These are phyloP conservation scores for Halophytophthora batemanensis DNA, from an alignment of 352 stramenopile genomes.

Conservation along the genomic window DNA sequence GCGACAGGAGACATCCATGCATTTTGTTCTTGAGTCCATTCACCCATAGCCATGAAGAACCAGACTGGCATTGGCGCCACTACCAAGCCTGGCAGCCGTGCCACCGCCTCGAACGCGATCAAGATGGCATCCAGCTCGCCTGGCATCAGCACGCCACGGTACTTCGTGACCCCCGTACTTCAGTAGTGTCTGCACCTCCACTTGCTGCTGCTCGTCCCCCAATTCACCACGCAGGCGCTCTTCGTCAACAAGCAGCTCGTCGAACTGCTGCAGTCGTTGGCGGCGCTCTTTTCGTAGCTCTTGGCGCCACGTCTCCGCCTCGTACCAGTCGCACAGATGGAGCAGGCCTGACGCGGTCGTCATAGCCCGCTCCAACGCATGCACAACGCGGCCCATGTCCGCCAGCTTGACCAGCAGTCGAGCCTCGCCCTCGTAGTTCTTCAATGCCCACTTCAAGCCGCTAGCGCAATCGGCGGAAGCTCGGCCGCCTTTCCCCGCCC, in stretches of 20 bases:
- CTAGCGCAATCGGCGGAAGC: background rate
- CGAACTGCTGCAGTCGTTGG: background rate
- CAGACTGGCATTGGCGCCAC: constrained; percentile 10
- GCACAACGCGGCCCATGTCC: constrained; percentile 5
- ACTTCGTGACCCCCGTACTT: constrained; percentile 9
- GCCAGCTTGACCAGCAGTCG: constrained; percentile 15
- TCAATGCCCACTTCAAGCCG: background rate
- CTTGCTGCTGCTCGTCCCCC: constrained; percentile 9
- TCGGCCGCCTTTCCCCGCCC: background rate
- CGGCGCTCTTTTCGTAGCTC: background rate
- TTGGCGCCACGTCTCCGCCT: too few relatives aligned
- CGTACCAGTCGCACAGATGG: background rate
- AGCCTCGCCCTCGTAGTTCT: constrained; percentile 7
- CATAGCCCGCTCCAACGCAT: constrained; percentile 2
- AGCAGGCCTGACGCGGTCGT: constrained; percentile 1
- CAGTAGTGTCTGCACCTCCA: too few relatives aligned
- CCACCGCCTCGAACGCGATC: constrained; percentile 6
- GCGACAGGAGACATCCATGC: too few relatives aligned
- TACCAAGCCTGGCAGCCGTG: background rate
- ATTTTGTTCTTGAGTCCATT: background rate
- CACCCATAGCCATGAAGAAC: constrained; percentile 11
- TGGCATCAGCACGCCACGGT: constrained; percentile 1
- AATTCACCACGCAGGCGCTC: constrained; percentile 2
- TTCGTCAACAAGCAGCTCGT: constrained; percentile 3
- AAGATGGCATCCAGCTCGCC: constrained; percentile 6